These are phyloP conservation scores for Antitrichia curtipendula DNA, from an alignment of 225 moss, liverwort and hornwort genomes.

Conservation along the genomic window DNA sequence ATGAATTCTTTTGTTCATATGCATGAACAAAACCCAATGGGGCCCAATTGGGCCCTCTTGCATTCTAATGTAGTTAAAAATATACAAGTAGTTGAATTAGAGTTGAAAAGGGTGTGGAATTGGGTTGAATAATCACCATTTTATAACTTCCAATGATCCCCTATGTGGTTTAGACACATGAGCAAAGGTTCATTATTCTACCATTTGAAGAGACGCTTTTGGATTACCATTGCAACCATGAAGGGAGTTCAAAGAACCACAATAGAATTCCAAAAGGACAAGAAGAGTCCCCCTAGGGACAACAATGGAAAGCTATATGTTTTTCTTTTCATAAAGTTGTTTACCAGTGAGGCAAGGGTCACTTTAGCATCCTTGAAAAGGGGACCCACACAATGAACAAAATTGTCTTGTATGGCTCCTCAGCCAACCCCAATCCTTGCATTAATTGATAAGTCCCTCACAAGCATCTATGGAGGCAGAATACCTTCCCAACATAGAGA, in stretches of 20 bases:
- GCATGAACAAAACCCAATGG: not conserved
- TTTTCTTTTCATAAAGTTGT: not conserved
- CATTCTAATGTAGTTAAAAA: not conserved
- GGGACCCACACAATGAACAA: no score
- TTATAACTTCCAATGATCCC: not conserved
- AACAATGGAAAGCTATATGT: not conserved
- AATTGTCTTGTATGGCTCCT: no score
- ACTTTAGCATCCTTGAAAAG: no score
- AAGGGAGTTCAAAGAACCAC: not conserved
- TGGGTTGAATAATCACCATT: not conserved
- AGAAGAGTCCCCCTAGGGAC: not conserved
- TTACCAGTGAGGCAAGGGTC: no score
- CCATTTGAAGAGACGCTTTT: not conserved
- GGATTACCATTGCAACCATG: fast-evolving
- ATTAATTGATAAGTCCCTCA: no score
- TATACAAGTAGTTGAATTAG: not conserved
- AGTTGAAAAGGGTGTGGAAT: not conserved
- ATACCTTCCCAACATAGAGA: no score
- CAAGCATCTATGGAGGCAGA: no score
- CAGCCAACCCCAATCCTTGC: no score
- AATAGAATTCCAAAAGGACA: not conserved
- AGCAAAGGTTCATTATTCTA: not conserved
- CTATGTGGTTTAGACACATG: not conserved
- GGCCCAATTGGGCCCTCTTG: not conserved
- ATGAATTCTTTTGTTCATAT: not conserved